phyloP scores from a whole-genome alignment of 768 basidiomycete genomes.

The Russula lepida region DNA sequence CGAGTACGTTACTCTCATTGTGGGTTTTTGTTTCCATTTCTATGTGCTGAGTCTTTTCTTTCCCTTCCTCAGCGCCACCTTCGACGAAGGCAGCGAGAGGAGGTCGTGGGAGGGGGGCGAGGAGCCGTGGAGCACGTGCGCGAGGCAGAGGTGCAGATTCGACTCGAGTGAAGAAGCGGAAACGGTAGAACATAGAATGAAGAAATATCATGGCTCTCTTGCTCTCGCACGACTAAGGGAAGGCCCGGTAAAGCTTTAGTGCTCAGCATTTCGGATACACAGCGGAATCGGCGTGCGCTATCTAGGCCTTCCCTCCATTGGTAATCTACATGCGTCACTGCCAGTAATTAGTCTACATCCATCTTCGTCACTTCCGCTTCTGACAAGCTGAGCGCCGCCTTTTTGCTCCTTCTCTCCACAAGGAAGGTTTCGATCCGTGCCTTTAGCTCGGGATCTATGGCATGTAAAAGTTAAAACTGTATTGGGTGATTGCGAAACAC shows the following conservation, averaged over 20 bases:
- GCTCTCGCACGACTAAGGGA: background rate
- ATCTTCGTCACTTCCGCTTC: conserved; percentile 9
- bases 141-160: conserved; percentile 12
- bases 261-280: background rate
- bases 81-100: conserved; percentile 12
- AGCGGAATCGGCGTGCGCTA: background rate
- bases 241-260: background rate
- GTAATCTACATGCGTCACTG: conserved; percentile 1
- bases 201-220: background rate
- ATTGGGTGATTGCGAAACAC: conserved; percentile 23
- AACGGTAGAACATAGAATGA: conserved; percentile 5
- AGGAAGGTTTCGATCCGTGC: conserved; percentile 66
- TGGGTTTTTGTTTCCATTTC: background rate
- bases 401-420: conserved; percentile 42
- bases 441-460: conserved; percentile 59
- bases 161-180: conserved; percentile 14
- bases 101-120: conserved; percentile 9
- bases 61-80: conserved; percentile 11
- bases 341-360: conserved; percentile 2
- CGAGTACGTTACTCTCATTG: conserved; percentile 1
- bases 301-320: background rate
- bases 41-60: background rate
- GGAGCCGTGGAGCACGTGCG: conserved; percentile 12
- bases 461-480: background rate
- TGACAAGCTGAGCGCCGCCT: conserved; percentile 20